Conservation (phyloP, 2,329 filamentous ascomycete species). For the Alternaria hordeiaustralica region DNA sequence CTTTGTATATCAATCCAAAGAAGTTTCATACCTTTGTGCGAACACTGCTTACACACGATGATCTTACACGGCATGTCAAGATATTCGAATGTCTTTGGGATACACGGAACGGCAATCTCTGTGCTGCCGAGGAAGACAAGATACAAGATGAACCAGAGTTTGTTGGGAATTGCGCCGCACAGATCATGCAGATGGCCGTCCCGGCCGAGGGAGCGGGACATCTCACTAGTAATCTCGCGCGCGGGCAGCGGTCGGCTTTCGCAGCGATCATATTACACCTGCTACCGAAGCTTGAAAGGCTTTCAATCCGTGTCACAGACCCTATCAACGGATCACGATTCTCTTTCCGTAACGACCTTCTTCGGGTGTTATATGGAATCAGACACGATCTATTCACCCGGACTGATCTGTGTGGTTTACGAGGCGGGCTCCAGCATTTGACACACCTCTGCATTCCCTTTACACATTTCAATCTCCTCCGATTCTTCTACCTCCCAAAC, state of each 20-base stretch:
- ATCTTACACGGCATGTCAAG: neutral
- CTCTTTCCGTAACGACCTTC: too few species aligned
- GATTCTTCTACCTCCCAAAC: neutral
- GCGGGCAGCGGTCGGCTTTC: neutral
- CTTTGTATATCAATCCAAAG: too few species aligned
- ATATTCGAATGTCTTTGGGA: too few species aligned
- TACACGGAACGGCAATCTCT: too few species aligned
- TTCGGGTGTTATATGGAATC: too few species aligned
- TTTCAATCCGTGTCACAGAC: too few species aligned
- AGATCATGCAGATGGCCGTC: neutral
- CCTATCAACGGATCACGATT: too few species aligned
- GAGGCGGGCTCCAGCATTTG: neutral
- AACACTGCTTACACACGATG: neutral
- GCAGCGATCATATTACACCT: neutral
- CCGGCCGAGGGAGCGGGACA: neutral
- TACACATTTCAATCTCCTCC: neutral
- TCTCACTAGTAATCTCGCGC: neutral
- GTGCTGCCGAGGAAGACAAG: too few species aligned
- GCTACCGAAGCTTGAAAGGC: neutral
- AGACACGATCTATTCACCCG: too few species aligned
- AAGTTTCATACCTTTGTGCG: too few species aligned
- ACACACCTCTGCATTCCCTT: neutral
- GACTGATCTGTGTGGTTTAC: neutral
- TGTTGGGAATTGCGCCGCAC: neutral
- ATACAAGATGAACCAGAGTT: too few species aligned